Base-by-base conservation (phyloP, 345 rosid species). In the Firmiana major region DNA sequence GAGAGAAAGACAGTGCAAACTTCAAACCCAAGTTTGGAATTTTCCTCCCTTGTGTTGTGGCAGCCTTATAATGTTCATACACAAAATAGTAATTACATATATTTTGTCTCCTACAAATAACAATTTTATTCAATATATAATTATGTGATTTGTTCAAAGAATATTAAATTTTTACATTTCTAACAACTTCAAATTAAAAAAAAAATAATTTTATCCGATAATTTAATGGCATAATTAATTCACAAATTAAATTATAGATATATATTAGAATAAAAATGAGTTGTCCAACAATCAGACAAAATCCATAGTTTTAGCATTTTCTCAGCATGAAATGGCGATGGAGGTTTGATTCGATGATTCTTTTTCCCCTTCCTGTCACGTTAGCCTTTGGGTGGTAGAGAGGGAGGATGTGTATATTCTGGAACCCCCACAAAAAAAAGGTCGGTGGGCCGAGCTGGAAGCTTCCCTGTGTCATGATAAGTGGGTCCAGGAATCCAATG, bases 401-500 rank as follows among this genome's bases (percentile, higher is more conserved):
- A 63, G 2, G 15, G 53, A 2, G 9, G 1, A 0, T 16, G n/a
- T 51, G 74, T 21, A 57, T 19, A 59, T 75, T 75, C 71, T 68
- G 38, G 75, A 68, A 67, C 78, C 51, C 55, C 55, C n/a, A n/a
- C n/a, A n/a, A n/a, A 48, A 17, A 53, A 66, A 69, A 68, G 17
- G 71, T 68, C 48, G 79, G 82, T 68, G 4, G 62, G 54, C 2
- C 19, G 69, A 59, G 64, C 57, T 38, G 78, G 78, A 51, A 43
- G 71, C 54, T 75, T 68, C 63, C 19, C 21, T 40, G 78, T 48
- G 78, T 59, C 78, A 75, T 62, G 59, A 53, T 62, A 31, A 53
- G 43, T 76, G 73, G 83, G 83, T n/a, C 21, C 21, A 58, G 63
- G 63, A 51, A 48, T 73, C 78, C 24, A 19, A 19, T 31, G 17